phyloP scores from a whole-genome alignment of 1,284 basidiomycete genomes.

The Cutaneotrichosporon sp. region DNA sequence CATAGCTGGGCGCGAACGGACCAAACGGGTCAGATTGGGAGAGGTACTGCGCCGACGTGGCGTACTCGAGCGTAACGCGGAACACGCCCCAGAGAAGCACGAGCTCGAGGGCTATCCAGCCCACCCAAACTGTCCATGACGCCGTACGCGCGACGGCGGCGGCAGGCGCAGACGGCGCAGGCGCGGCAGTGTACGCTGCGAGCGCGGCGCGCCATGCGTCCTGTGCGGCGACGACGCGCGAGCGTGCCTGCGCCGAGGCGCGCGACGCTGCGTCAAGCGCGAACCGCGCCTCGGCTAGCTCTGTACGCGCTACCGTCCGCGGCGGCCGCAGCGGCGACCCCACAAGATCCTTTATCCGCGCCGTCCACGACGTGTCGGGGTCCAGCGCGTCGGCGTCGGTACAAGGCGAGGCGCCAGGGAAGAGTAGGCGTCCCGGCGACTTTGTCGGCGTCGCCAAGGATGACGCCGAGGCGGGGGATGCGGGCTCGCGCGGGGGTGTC shows the following conservation, averaged over 20 bases:
- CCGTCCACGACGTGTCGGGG: constrained; percentile 11
- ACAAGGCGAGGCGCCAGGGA: background rate
- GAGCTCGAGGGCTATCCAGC: constrained; percentile 32
- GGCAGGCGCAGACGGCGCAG: background rate
- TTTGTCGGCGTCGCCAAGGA: background rate
- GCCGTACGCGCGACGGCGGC: constrained; percentile 4
- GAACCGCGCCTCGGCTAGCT: constrained; percentile 7
- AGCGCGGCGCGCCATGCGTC: constrained; percentile 12
- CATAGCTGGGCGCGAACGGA: constrained; percentile 8
- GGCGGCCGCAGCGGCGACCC: background rate
- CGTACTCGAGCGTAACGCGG: constrained; percentile 39
- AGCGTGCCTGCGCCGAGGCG: constrained; percentile 2
- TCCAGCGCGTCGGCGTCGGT: no score
- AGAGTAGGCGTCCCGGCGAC: background rate
- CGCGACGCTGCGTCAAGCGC: constrained; percentile 9
- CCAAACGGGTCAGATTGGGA: constrained; percentile 27
- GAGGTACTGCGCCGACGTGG: constrained; percentile 22
- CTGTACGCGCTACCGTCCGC: background rate
- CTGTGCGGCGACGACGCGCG: constrained; percentile 8
- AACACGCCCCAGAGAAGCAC: constrained; percentile 40
- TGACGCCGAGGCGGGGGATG: background rate
- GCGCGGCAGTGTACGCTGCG: constrained; percentile 13
- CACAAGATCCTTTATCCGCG: constrained; percentile 3
- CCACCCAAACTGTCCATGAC: constrained; percentile 28
- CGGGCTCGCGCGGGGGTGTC: background rate